A percentile compares a stretch with the other conserved stretches of the same genome.
Conservation (phyloP, 2,329 filamentous ascomycete species). For the Akanthomyces lecanii region DNA sequence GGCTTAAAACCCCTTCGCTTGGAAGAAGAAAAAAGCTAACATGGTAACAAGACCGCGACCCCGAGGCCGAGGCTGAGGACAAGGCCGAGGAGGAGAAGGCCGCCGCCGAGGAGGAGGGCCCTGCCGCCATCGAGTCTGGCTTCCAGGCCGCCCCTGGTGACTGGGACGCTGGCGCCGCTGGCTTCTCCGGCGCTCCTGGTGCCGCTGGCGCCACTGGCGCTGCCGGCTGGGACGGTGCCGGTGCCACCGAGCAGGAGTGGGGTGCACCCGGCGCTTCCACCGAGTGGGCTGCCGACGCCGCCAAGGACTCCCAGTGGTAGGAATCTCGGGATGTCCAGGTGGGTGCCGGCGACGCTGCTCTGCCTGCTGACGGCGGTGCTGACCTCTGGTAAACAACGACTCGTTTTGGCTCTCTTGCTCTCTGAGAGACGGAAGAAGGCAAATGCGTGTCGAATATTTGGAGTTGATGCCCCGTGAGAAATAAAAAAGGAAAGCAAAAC, state of each 20-base stretch:
- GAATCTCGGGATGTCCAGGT: conserved; percentile 22
- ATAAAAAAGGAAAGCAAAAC: background rate
- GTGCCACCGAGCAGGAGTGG: conserved; percentile 59
- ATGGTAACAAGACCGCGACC: conserved; percentile 71
- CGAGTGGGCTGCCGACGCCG: conserved; percentile 64
- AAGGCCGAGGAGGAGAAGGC: conserved; percentile 92
- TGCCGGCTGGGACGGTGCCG: conserved; percentile 54
- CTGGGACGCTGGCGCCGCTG: conserved; percentile 74
- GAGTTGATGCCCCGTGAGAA: background rate
- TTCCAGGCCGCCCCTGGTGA: conserved; percentile 66
- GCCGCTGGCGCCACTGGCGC: conserved; percentile 37
- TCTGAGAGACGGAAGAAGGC: background rate
- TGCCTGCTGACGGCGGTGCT: conserved; percentile 6
- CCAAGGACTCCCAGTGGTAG: conserved; percentile 55
- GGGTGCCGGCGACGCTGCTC: background rate
- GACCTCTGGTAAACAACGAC: conserved; percentile 11
- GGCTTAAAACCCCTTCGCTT: too few species aligned
- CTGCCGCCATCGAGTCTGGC: conserved; percentile 72
- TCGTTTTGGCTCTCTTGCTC: background rate
- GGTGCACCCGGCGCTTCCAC: conserved; percentile 59
- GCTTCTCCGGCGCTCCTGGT: conserved; percentile 57
- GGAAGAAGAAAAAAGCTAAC: too few species aligned
- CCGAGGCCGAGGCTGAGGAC: conserved; percentile 99
- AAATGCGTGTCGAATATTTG: background rate
- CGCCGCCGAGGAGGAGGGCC: conserved; percentile 76